phyloP scores from a whole-genome alignment of 2,329 filamentous ascomycete genomes.

The Aspergillus sp. region DNA sequence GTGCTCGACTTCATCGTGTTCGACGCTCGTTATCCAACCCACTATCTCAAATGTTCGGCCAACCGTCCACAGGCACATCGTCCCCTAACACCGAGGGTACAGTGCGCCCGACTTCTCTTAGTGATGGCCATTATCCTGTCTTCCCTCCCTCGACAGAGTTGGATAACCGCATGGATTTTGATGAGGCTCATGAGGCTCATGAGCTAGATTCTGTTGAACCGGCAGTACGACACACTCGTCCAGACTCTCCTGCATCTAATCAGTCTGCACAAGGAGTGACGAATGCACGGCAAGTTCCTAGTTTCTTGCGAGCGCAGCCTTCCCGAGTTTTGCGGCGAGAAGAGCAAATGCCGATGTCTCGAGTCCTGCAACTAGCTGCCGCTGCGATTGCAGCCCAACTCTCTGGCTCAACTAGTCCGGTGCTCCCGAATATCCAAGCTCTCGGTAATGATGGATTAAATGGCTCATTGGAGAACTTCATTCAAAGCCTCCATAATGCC shows the following conservation, averaged over 20 bases:
- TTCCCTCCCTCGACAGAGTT: slow-evolving; percentile 31
- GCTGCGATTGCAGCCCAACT: slow-evolving; percentile 59
- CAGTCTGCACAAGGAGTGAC: slow-evolving; percentile 25
- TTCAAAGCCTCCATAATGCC: slow-evolving; percentile 56
- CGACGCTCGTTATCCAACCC: slow-evolving; percentile 39
- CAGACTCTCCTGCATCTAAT: slow-evolving; percentile 19
- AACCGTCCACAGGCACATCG: slow-evolving; percentile 21
- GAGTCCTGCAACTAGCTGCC: slow-evolving; percentile 56
- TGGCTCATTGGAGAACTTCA: slow-evolving; percentile 57
- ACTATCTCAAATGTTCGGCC: slow-evolving; percentile 40
- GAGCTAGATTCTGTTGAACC: slow-evolving; percentile 39
- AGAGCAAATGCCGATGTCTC: slow-evolving; percentile 57
- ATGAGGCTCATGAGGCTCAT: slow-evolving; percentile 24
- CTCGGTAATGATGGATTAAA: slow-evolving; percentile 52
- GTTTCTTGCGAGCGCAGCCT: slow-evolving; percentile 46
- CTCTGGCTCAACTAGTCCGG: slow-evolving; percentile 53
- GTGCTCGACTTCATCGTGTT: slow-evolving; percentile 35
- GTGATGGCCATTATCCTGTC: slow-evolving; percentile 27
- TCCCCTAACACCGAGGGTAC: slow-evolving; percentile 19
- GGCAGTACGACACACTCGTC: slow-evolving; percentile 24
- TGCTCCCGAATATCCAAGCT: slow-evolving; percentile 49
- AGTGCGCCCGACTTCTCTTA: slow-evolving; percentile 22
- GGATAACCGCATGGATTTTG: slow-evolving; percentile 37
- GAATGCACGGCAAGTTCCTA: slow-evolving; percentile 33
- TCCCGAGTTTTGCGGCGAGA: slow-evolving; percentile 49